Percentiles rank a stretch among this genome's conserved stretches.
These are phyloP conservation scores for Tribonema minus DNA, from an alignment of 108 stramenopile genomes.

Conservation along the genomic window DNA sequence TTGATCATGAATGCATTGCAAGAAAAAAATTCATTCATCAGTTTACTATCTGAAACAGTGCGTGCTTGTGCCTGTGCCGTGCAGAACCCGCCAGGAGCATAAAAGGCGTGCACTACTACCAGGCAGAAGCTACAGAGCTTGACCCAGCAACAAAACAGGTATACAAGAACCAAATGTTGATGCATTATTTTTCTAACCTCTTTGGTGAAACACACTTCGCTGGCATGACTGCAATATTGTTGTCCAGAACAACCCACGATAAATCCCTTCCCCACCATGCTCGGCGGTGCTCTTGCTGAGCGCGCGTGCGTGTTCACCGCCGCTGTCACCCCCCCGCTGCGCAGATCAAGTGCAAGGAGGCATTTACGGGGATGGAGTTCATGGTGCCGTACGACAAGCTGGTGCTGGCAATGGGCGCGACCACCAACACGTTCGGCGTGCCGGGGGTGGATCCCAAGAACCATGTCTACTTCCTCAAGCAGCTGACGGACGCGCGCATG, in stretches of 20 bases:
- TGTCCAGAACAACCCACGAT: too few relatives aligned
- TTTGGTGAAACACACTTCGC: too few relatives aligned
- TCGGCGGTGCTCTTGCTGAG: too few relatives aligned
- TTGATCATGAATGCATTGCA: not conserved
- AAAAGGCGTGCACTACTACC: constrained; percentile 60
- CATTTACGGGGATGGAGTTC: constrained; percentile 65
- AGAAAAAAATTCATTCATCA: not conserved
- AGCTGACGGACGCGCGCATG: constrained; percentile 80
- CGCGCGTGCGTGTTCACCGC: not conserved
- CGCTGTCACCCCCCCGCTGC: not conserved
- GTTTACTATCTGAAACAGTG: not conserved
- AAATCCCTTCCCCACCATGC: too few relatives aligned
- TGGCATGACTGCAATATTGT: too few relatives aligned
- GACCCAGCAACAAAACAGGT: constrained; percentile 39
- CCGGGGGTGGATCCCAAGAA: constrained; percentile 70
- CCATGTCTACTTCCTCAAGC: constrained; percentile 88
- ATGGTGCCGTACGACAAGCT: constrained; percentile 78
- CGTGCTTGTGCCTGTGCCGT: constrained; percentile 55
- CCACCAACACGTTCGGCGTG: constrained; percentile 81
- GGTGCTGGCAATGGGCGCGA: constrained; percentile 76
- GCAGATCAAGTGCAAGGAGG: constrained; percentile 67
- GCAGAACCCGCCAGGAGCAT: constrained; percentile 86
- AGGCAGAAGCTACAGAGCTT: constrained; percentile 70
- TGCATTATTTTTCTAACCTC: too few relatives aligned
- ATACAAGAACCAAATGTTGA: too few relatives aligned